A percentile compares a stretch with the other conserved stretches of the same genome.
Conservation (phyloP, 768 basidiomycete species). For the Jaapia argillacea region DNA sequence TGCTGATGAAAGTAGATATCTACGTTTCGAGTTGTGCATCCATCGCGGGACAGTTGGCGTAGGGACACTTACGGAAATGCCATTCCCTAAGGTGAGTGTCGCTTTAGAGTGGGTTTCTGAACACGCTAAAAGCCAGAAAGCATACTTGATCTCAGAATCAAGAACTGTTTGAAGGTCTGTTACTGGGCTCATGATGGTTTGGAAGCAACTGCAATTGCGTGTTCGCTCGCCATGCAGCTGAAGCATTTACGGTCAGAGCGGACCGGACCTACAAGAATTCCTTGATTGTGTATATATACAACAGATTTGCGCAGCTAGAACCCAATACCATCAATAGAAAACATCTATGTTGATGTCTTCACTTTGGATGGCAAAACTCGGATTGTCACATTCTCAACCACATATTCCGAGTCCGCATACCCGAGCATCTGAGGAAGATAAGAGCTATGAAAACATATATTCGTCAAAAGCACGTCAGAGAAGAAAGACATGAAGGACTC, state of each 20-base stretch:
- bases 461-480: conserved; percentile 7
- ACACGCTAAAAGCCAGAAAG: background rate
- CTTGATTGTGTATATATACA: too few species aligned
- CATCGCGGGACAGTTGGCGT: background rate
- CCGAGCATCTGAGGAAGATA: conserved; percentile 74
- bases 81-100: conserved; percentile 45
- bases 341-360: too few species aligned
- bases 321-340: too few species aligned
- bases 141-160: conserved; percentile 53
- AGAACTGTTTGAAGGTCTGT: conserved; percentile 49
- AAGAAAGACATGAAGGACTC: background rate
- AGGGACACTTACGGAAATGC: conserved; percentile 56
- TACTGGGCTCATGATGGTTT: conserved; percentile 23
- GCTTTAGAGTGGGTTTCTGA: background rate
- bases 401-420: conserved; percentile 95
- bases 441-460: conserved; percentile 40
- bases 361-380: conserved; percentile 37
- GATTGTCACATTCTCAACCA: conserved; percentile 91
- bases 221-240: too few species aligned
- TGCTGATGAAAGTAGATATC: conserved; percentile 76
- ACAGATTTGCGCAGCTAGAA: too few species aligned
- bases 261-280: too few species aligned
- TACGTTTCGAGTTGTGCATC: conserved; percentile 16
- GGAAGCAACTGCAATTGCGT: too few species aligned
- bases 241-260: too few species aligned